phyloP scores from a whole-genome alignment of 306 rosid genomes.

The Medicago ruthenica region DNA sequence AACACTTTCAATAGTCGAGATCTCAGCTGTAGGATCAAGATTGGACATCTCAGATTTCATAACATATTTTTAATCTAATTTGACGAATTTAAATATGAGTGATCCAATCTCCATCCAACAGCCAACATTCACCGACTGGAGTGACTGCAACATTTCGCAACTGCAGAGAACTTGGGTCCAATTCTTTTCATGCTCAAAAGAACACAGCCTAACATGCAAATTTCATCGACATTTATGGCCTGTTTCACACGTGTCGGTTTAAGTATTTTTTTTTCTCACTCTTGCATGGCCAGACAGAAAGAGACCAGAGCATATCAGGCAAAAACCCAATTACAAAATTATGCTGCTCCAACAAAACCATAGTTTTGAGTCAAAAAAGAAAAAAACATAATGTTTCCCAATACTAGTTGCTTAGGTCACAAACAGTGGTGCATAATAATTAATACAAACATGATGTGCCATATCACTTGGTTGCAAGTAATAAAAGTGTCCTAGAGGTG shows the following conservation, averaged over 20 bases:
- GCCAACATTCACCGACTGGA: not conserved
- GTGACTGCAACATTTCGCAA: not conserved
- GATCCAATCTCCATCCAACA: not conserved
- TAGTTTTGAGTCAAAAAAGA: too few species aligned
- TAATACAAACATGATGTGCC: too few species aligned
- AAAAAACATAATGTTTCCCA: too few species aligned
- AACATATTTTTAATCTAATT: not conserved
- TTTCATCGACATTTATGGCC: not conserved
- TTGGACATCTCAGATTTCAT: not conserved
- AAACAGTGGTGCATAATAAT: too few species aligned
- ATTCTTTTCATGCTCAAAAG: conserved; percentile 27
- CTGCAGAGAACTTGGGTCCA: not conserved
- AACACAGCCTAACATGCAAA: not conserved
- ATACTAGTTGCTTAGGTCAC: too few species aligned
- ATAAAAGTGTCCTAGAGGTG: too few species aligned
- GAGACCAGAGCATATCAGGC: not conserved
- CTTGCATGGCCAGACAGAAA: not conserved
- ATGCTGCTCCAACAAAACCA: not conserved
- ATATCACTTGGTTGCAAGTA: too few species aligned
- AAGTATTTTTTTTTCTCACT: not conserved
- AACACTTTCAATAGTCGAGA: not conserved
- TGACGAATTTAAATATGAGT: not conserved
- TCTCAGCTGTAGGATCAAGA: conserved; percentile 8
- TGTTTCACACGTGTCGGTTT: not conserved
- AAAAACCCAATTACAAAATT: not conserved